phyloP scores from a whole-genome alignment of 169 alveolate genomes.

The Babesia ovata region DNA sequence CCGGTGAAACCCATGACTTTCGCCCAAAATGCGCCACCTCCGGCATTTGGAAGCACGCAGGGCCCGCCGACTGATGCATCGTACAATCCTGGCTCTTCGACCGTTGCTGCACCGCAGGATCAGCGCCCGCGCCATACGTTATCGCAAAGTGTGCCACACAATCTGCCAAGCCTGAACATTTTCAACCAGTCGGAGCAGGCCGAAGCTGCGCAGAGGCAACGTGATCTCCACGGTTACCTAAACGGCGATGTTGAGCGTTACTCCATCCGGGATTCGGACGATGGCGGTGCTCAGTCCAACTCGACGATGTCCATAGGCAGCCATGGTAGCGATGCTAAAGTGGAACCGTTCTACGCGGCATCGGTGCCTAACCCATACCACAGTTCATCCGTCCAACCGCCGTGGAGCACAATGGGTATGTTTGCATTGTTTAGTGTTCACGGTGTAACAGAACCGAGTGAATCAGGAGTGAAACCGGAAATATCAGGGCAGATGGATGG shows the following conservation, averaged over 20 bases:
- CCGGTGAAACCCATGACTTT: conserved; percentile 16
- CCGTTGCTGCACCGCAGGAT: no score
- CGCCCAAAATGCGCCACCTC: conserved; percentile 2
- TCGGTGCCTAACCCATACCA: conserved; percentile 3
- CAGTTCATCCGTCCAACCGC: background rate
- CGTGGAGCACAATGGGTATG: conserved; percentile 17
- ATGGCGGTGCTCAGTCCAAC: background rate
- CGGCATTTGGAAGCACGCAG: background rate
- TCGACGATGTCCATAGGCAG: background rate
- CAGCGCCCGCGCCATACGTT: no score
- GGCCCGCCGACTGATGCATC: background rate
- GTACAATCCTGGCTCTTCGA: no score
- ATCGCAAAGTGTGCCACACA: background rate
- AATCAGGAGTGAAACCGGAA: background rate
- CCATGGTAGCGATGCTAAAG: background rate
- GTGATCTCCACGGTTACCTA: background rate
- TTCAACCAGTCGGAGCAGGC: background rate
- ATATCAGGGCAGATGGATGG: conserved; percentile 1
- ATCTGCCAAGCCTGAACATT: background rate
- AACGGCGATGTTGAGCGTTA: conserved; percentile 2
- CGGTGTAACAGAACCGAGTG: background rate
- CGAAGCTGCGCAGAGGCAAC: background rate
- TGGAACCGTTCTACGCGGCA: background rate
- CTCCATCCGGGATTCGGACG: conserved; percentile 11
- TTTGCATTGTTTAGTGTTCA: background rate